Percentiles rank a stretch among this genome's conserved stretches.
phyloP scores from a whole-genome alignment of 805 yeast genomes.

The Metschnikowia peoriensis region DNA sequence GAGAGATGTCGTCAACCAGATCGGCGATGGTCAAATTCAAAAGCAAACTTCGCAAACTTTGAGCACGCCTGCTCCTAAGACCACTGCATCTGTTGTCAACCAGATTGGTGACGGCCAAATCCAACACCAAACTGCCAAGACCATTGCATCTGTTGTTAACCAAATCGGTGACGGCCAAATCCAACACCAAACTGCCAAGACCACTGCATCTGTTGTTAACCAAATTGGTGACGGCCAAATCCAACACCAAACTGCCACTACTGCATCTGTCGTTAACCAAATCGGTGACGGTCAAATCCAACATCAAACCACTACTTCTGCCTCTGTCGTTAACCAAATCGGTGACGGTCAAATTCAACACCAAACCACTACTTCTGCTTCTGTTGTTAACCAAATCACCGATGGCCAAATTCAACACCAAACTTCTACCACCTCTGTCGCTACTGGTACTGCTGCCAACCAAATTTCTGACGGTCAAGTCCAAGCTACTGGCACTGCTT shows the following conservation, averaged over 20 bases:
- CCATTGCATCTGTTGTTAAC: constrained; percentile 18
- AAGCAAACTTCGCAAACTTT: constrained; percentile 32
- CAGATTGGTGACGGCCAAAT: constrained; percentile 23
- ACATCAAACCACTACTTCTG: constrained; percentile 16
- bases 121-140: constrained; percentile 12
- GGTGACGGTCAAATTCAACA: constrained; percentile 50
- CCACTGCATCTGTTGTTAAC: constrained; percentile 18
- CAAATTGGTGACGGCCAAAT: constrained; percentile 23
- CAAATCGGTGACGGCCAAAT: constrained; percentile 23
- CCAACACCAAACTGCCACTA: constrained; percentile 13
- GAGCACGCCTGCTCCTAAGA: constrained; percentile 25
- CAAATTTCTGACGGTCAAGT: constrained; percentile 35
- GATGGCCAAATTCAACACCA: constrained; percentile 20
- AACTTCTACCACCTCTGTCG: constrained; percentile 19
- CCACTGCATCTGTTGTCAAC: constrained; percentile 26
- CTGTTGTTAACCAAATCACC: constrained; percentile 17
- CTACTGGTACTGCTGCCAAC: constrained; percentile 14
- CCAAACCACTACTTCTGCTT: constrained; percentile 31
- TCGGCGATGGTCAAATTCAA: constrained; percentile 63
- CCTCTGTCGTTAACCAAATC: constrained; percentile 44
- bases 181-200: constrained; percentile 12
- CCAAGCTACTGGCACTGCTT: constrained; percentile 29
- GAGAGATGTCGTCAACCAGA: constrained; percentile 49
- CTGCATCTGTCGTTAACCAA: constrained; percentile 15
- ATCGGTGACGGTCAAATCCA: constrained; percentile 19